These are phyloP conservation scores for Rhodotorula sp. DNA, from an alignment of 1,284 basidiomycete genomes.

Conservation along the genomic window DNA sequence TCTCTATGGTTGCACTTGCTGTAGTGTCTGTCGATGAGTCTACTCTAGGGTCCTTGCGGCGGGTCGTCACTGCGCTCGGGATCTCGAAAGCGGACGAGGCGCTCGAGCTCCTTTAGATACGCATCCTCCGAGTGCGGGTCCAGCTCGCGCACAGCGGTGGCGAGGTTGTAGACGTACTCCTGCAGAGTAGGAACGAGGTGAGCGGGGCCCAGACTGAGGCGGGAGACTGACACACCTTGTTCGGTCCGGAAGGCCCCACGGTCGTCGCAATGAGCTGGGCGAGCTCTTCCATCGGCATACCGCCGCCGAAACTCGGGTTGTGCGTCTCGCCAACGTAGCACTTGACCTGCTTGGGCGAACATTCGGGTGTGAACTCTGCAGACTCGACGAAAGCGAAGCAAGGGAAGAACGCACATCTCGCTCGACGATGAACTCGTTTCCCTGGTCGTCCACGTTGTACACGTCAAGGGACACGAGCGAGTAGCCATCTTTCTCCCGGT, in stretches of 20 bases:
- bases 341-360: slow-evolving; percentile 36
- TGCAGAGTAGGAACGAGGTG: slow-evolving; percentile 44
- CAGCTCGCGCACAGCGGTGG: slow-evolving; percentile 65
- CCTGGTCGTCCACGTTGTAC: slow-evolving; percentile 58
- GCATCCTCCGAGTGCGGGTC: slow-evolving; percentile 73
- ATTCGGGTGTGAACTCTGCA: not conserved
- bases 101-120: slow-evolving; percentile 73
- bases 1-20: not conserved
- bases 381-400: too few species aligned
- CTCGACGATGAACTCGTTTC: slow-evolving; percentile 61
- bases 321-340: slow-evolving; percentile 75
- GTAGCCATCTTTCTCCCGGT: slow-evolving; percentile 65
- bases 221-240: slow-evolving; percentile 61
- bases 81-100: slow-evolving; percentile 21
- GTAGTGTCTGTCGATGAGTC: not conserved
- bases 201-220: not conserved
- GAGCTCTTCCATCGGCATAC: slow-evolving; percentile 23
- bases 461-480: slow-evolving; percentile 67
- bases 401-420: slow-evolving; percentile 54
- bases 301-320: slow-evolving; percentile 67
- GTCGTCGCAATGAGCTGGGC: slow-evolving; percentile 65
- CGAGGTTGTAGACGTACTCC: slow-evolving; percentile 78
- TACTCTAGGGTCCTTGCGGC: not conserved
- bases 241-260: slow-evolving; percentile 76
- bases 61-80: not conserved